Evolutionary conservation across 495 filamentous ascomycete species (phyloP), one percentile per base, ranked within the genome.

Genomic region (Xanthoparmelia taractica): DNA sequence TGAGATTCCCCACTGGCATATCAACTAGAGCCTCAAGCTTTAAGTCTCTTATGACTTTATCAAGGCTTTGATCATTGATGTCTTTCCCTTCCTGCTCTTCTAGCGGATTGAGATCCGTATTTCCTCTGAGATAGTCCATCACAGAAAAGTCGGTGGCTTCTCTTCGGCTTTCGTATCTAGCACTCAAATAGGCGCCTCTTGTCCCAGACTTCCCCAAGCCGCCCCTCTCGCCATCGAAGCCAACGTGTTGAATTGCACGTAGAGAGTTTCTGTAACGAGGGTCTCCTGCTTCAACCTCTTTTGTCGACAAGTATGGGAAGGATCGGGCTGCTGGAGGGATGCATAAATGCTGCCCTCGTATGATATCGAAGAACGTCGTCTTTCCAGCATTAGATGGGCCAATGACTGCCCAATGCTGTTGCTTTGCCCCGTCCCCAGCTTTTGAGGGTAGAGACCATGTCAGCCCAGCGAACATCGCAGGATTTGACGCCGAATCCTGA

Each of bases 121-220:
- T 85, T 0, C 90, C 90, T 17, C 80, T 80, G 34, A 98, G 75
- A 70, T 87, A 97, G 68, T 94, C 86, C 57, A 77, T 69, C 1
- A 98, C 82, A 27, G 88, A 88, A 73, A 92, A 92, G 73, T 97
- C 94, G 12, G 88, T 92, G 58, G 84, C 88, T 71, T 96, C 93
- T 25, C 90, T 79, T 56, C 85, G 74, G 61, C 88, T 91, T 78
- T 98, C 94, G 75, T 98, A 98, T n/a, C 94, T 81, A 17, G 91
- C 90, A 67, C 89, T 91, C 40, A 97, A 74, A 68, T 97, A 96
- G 15, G 89, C 85, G 13, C 91, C 91, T 17, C 79, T 76, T 6
- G 76, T 80, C 20, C 78, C 81, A 11, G 60, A 66, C 1, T 85
- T 82, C 58, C 80, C 81, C 17, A 80, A 78, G 18, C 76, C 79